Evolutionary conservation across 371 early-diverging fungal species (phyloP), one percentile per base, ranked within the genome.

Genomic region (Syncephalastrum sp.): DNA sequence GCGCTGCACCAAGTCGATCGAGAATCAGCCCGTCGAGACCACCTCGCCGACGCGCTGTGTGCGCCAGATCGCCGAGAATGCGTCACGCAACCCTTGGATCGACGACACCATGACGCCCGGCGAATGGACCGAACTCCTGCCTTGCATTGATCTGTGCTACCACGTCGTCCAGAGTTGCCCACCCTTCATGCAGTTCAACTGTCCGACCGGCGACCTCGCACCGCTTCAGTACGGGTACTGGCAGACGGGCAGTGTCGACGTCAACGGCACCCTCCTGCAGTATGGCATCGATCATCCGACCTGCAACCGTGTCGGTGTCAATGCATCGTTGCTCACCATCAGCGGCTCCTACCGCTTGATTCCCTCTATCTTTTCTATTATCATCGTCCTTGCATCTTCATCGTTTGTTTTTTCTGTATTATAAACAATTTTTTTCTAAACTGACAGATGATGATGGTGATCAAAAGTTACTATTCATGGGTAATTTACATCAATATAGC

Each of bases 161-260:
- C 75, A 77, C 52, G 82, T 84, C 1, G 83, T 85, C 0, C 85
- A 83, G 66, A 82, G 85, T 46, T 87, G 87, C 61, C 87, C 87
- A 33, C 76, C 81, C 29, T 82, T 76, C 54, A 62, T 87, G 53
- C 69, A 77, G 23, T 87, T 87, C 61, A 69, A 51, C 15, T 87
- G 87, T 55, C 87, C 87, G 7, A 54, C 52, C 14, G 79, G 72
- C 46, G 82, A 84, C 56, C 61, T 84, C 45, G 79, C 72, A 4
- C 29, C 56, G 5, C 49, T 67, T 0, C 79, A 78, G 48, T 78
- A 78, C 56, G 79, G 79, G 2, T 78, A 72, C 52, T 78, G 79
- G 79, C 66, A 71, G 45, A 67, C 54, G 7, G 69, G 65, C 0
- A 25, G 46, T 1, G 57, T 54, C 0, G 38, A 53, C 3, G 54